Evolutionary conservation across 441 rosid genomes (phyloP), one percentile per base, ranked within the genome.

Genomic region (Capsella rubella): DNA sequence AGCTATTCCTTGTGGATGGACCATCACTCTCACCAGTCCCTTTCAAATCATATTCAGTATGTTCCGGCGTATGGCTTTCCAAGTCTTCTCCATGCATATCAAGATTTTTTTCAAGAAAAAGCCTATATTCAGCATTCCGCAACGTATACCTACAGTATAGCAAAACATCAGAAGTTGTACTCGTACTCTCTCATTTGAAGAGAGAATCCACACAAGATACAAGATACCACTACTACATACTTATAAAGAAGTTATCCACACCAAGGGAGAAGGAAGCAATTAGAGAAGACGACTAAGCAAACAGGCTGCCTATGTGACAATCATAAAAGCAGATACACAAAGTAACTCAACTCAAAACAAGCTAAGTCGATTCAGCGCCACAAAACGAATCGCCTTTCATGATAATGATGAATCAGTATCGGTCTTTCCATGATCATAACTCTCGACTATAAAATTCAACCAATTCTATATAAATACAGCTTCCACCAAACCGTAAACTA

Each of bases 121-220:
- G 97, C 78, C 92, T 87, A 72, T 91, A 87, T 47, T 93, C 96
- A 47, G 98, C 98, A 78, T 93, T 93, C 70, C 90, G 69, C 80
- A 93, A 76, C 8, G 98, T 93, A 77, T 93, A 93, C 72, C 96
- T 91, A 75, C 72, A 82, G 58, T 42, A 25, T 53, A 82, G 1
- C 64, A 61, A 72, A 45, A 31, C 29, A 15, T 71, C 57, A 71
- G 13, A 31, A 71, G 55, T 62, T 64, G 37, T 43, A 69, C 50
- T 14, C 47, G 7, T 5, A 13, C 47, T 13, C 47, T 13, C 15
- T 42, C 47, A 42, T 42, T 13, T 1, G 15, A 42, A 13, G 46
- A 42, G 0, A 42, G 15, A 27, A 60, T n/a, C 43, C 18, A 0
- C 0, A 57, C 42, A 2, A 46, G 18, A 43, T 43, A 43, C 49